Conservation (phyloP, 352 stramenopile species). For the Phytophthora pluvialis region DNA sequence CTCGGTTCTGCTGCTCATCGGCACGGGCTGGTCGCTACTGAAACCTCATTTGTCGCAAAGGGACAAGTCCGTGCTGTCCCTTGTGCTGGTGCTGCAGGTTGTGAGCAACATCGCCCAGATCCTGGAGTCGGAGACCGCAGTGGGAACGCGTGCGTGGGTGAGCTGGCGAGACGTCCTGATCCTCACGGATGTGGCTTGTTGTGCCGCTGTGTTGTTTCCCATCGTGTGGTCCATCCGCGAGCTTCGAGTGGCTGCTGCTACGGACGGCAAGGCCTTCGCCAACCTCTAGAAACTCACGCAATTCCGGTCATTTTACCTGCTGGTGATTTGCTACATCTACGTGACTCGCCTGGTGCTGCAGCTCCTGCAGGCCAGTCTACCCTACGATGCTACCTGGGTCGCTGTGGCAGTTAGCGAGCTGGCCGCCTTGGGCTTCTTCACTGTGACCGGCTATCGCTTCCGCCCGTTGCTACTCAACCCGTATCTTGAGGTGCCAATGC, state of each 20-base stretch:
- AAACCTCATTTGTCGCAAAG: constrained; percentile 94
- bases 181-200: constrained; percentile 97
- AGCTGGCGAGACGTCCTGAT: constrained; percentile 93
- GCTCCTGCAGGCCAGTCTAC: constrained; percentile 91
- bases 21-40: constrained; percentile 96
- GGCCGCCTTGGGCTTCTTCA: constrained; percentile 93
- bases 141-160: constrained; percentile 76
- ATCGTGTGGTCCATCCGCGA: constrained; percentile 96
- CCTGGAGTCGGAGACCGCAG: constrained; percentile 79
- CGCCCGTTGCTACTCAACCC: constrained; percentile 90
- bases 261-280: constrained; percentile 88
- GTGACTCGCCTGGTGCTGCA: constrained; percentile 97
- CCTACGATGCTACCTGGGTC: constrained; percentile 90
- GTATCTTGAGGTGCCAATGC: constrained; percentile 87
- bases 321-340: constrained; percentile 98
- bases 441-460: constrained; percentile 92
- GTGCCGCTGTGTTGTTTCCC: constrained; percentile 94
- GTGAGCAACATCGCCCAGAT: constrained; percentile 96
- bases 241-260: constrained; percentile 79
- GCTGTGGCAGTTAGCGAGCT: constrained; percentile 71
- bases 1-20: constrained; percentile 97
- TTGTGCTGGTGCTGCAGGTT: constrained; percentile 92
- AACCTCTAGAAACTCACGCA: constrained; percentile 95
- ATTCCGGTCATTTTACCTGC: constrained; percentile 97
- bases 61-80: constrained; percentile 95